These are phyloP conservation scores for Aspergillus glaucus DNA, from an alignment of 2,329 filamentous ascomycete genomes.

Conservation along the genomic window DNA sequence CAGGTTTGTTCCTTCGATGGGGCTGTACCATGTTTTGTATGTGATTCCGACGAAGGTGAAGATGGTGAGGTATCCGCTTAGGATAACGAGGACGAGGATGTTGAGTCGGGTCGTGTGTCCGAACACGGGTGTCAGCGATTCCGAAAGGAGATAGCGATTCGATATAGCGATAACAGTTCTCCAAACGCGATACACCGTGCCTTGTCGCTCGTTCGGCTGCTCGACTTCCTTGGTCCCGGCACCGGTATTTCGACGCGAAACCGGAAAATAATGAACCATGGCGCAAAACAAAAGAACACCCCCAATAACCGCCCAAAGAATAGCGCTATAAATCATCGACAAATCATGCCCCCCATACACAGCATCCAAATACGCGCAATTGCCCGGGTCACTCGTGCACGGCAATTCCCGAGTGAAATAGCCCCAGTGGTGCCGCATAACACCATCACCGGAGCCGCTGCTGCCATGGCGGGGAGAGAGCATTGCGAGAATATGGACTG, in stretches of 20 bases:
- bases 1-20: conserved; percentile 51
- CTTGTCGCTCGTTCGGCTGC: conserved; percentile 17
- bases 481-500: neutral
- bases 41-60: conserved; percentile 64
- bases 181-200: conserved; percentile 22
- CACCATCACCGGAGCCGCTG: neutral
- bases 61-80: conserved; percentile 58
- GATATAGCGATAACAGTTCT: conserved; percentile 37
- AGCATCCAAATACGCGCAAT: conserved; percentile 53
- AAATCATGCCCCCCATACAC: conserved; percentile 51
- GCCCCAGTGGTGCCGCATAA: conserved; percentile 49
- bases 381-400: conserved; percentile 53
- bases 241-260: conserved; percentile 1
- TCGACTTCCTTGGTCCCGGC: conserved; percentile 11
- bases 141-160: conserved; percentile 55
- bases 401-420: conserved; percentile 50
- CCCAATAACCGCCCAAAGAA: conserved; percentile 51
- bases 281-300: conserved; percentile 43
- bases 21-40: conserved; percentile 65
- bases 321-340: conserved; percentile 51
- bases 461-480: conserved; percentile 5
- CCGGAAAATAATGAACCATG: conserved; percentile 16
- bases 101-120: conserved; percentile 64
- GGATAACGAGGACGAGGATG: conserved; percentile 52
- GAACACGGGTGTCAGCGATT: conserved; percentile 54